Base-by-base conservation (phyloP, 768 basidiomycete species). In the Boletus sensibilis region DNA sequence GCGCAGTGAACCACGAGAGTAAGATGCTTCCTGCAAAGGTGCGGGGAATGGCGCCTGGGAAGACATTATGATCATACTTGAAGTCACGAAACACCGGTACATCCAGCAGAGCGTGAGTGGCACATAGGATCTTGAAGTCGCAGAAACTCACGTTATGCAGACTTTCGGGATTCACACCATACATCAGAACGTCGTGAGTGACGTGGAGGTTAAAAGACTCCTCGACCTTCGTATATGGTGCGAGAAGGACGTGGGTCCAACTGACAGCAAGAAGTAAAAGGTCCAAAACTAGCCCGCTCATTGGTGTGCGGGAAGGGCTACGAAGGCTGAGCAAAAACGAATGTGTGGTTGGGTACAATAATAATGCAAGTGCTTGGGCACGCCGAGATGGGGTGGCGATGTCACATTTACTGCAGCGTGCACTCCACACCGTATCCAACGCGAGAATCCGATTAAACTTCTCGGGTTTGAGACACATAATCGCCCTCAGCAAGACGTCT, bases 151-250 rank as follows among this genome's bases (percentile, higher is more conserved):
- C 85, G 41, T 83, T 79, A 38, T 60, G 66, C 27, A 91, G 69
- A 34, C 63, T 70, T 4, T 67, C 64, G 2, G 72, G 66, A 1
- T 66, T 45, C 18, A 84, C 68, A 2, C 94, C 94, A 65, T 93
- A 86, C 74, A 87, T 81, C 29, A 98, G 75, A 25, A 92, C 76
- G 71, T 99, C 97, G 66, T 97, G 92, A 1, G 80, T 81, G 0
- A 92, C 94, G 68, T 98, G 97, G 10, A 98, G 80, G 62, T 89
- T 94, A 79, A 98, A 98, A 66, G 89, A 91, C 74, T 99, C 97
- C 72, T 99, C 97, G 29, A 99, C 97, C 75, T 99, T 99, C 4
- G 92, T 90, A 69, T 89, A 93, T 0, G 97, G 96, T 3, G 91
- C 82, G 4, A 92, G 75, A 25, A 89, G 61, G 45, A 95, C 88